These are phyloP conservation scores for Termitomyces sp. DNA, from an alignment of 768 basidiomycete species.

Conservation along the genomic window DNA sequence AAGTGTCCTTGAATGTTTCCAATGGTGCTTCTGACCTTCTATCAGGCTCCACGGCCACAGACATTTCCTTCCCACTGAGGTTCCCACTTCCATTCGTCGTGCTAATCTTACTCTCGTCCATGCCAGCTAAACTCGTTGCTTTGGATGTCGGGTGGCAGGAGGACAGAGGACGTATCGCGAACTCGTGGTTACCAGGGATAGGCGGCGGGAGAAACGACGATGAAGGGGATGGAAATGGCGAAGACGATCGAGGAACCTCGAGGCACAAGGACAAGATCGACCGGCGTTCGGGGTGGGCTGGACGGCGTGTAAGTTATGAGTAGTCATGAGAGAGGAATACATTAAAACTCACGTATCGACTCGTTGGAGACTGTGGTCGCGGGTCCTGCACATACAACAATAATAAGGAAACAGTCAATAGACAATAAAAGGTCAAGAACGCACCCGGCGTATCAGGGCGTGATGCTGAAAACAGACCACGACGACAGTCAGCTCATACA, in stretches of 20 bases:
- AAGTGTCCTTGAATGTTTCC: not conserved
- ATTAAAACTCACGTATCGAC: not conserved
- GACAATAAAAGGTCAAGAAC: not conserved
- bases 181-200: conserved; percentile 61
- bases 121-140: not conserved
- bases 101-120: not conserved
- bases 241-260: conserved; percentile 37
- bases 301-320: not conserved
- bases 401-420: not conserved
- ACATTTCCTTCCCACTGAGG: not conserved
- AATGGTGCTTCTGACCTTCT: not conserved
- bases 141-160: not conserved
- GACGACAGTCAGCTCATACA: not conserved
- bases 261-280: conserved; percentile 33
- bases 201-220: conserved; percentile 68
- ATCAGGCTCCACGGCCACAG: not conserved
- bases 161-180: conserved; percentile 44
- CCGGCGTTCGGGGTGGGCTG: conserved; percentile 2
- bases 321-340: not conserved
- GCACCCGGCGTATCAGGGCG: not conserved
- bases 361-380: not conserved
- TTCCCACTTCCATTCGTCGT: not conserved
- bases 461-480: not conserved
- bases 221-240: conserved; percentile 56
- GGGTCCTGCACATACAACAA: not conserved